These are phyloP conservation scores for Wickerhamiella vanderwaltii DNA, from an alignment of 805 yeast species.

Conservation along the genomic window DNA sequence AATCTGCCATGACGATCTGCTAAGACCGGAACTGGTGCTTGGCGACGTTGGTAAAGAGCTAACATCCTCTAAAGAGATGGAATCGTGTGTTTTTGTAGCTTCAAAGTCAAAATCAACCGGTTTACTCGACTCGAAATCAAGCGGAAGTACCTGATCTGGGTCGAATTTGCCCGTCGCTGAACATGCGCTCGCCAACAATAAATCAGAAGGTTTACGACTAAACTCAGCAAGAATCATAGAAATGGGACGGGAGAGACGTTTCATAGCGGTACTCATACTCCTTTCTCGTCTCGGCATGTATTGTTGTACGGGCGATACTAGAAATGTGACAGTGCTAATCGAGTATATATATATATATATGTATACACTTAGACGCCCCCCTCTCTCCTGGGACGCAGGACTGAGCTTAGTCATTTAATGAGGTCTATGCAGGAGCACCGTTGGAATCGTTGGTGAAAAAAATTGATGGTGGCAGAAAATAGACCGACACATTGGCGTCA, in stretches of 20 bases:
- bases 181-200: not conserved
- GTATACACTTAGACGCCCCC: not conserved
- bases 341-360: slow-evolving; percentile 2
- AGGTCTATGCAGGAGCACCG: slow-evolving; percentile 7
- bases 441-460: not conserved
- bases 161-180: slow-evolving; percentile 1
- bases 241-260: slow-evolving; percentile 7
- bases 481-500: too few species aligned
- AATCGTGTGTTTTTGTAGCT: not conserved
- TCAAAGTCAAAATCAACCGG: slow-evolving; percentile 5
- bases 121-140: slow-evolving; percentile 2
- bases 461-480: too few species aligned
- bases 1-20: slow-evolving; percentile 7
- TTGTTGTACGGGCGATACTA: not conserved
- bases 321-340: too few species aligned
- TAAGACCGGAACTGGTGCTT: slow-evolving; percentile 1
- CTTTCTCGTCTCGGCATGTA: slow-evolving; percentile 3
- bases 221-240: slow-evolving; percentile 8
- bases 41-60: not conserved
- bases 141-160: slow-evolving; percentile 1
- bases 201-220: not conserved
- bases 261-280: slow-evolving; percentile 4
- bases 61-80: not conserved
- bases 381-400: not conserved
- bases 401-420: slow-evolving; percentile 6